A percentile compares a stretch with the other conserved stretches of the same genome.
These are phyloP conservation scores for Centella asiatica DNA, from an alignment of 129 eudicot species.

Conservation along the genomic window DNA sequence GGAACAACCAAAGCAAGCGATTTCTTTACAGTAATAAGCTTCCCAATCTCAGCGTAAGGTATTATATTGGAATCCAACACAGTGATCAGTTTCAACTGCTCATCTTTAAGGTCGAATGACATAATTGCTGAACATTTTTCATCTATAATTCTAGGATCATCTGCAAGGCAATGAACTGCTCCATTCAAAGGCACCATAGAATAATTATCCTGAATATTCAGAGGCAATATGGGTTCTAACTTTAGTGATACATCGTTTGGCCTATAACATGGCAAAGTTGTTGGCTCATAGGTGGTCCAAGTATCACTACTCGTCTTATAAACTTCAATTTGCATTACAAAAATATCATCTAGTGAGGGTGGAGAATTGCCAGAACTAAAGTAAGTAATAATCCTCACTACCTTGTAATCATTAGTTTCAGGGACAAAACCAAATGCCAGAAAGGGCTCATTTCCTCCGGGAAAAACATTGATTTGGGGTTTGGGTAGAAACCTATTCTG, in stretches of 20 bases:
- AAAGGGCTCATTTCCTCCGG: background rate
- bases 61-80: background rate
- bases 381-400: background rate
- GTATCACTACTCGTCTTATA: slow-evolving; percentile 1
- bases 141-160: background rate
- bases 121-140: background rate
- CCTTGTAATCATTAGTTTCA: slow-evolving; percentile 11
- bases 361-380: background rate
- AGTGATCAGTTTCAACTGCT: slow-evolving; percentile 3
- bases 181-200: background rate
- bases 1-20: background rate
- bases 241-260: background rate
- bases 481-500: slow-evolving; percentile 3
- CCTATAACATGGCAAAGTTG: background rate
- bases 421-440: slow-evolving; percentile 9
- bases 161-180: slow-evolving; percentile 10
- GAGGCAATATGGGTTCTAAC: background rate
- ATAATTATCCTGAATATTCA: background rate
- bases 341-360: background rate
- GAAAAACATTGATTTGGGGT: background rate
- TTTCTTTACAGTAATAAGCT: background rate
- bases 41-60: background rate
- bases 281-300: background rate
- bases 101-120: slow-evolving; percentile 9
- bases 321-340: slow-evolving; percentile 8